These are phyloP conservation scores for Fusarium hostae DNA, from an alignment of 2,329 filamentous ascomycete genomes.

Conservation along the genomic window DNA sequence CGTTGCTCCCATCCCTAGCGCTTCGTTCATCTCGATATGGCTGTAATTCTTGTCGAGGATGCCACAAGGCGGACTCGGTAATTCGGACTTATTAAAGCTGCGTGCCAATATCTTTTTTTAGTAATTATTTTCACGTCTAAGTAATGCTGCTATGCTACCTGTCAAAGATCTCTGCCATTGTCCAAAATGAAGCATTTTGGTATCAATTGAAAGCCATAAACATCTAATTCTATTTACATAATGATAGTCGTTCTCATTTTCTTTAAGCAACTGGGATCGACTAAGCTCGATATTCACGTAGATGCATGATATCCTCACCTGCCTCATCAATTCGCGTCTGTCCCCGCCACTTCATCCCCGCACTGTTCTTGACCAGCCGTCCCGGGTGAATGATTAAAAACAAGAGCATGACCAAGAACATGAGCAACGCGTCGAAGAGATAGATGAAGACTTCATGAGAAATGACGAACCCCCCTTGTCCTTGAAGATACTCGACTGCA, in stretches of 20 bases:
- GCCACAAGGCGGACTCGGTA: accelerated
- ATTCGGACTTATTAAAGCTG: background rate
- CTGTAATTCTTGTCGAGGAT: no score
- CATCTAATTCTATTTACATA: background rate
- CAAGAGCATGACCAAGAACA: constrained; percentile 54
- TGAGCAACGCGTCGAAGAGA: constrained; percentile 56
- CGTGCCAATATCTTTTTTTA: no score
- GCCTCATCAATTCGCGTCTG: background rate
- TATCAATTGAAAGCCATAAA: accelerated
- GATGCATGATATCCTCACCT: background rate
- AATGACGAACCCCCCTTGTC: constrained; percentile 54
- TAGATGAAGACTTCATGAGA: constrained; percentile 56
- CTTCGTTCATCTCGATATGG: no score
- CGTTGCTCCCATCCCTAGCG: no score
- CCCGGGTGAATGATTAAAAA: constrained; percentile 40
- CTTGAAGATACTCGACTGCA: constrained; percentile 59
- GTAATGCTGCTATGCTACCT: no score
- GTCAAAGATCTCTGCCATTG: no score
- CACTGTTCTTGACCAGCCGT: background rate
- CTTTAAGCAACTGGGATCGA: accelerated
- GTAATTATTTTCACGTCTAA: no score
- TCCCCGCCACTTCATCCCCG: background rate
- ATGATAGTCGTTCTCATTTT: accelerated
- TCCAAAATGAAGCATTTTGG: background rate
- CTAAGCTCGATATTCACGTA: background rate